Base-by-base conservation (phyloP, 2,329 filamentous ascomycete species). In the Microdochium trichocladiopsis region DNA sequence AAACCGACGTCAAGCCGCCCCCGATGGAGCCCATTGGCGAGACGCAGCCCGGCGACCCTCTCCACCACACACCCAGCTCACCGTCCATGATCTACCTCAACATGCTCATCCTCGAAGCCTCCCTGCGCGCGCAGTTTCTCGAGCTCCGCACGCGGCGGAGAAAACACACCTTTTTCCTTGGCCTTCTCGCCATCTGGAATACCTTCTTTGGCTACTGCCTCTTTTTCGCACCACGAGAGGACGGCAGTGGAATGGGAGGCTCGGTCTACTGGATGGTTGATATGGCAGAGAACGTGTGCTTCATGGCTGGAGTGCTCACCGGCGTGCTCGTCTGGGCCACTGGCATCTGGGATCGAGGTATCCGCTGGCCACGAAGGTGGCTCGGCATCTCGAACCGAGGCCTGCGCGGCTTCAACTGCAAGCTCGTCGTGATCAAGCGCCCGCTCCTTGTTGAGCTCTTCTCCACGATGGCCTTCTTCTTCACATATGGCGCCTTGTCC, bases 21-120 rank as follows among this genome's bases (percentile, higher is more conserved):
- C 72, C 72, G 50, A 71, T 72, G 50, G 72, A 70, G 63, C 68
- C 74, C 61, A 71, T 75, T 64, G 60, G 72, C 57, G 59, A 73
- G 60, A 62, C 61, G 60, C 78, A 77, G 61, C 69, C 75, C 25
- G 72, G 73, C 65, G 90, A 95, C 66, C 90, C 90, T 25, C 80
- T 93, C 56, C 86, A 84, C 61, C 84, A 86, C 56, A 83, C 93
- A 16, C 92, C 92, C n/a, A 93, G 88, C 65, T 90, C 90, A 16
- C 92, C 92, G 47, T 90, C 90, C 51, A 94, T 96, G 76, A 96
- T 99, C 65, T 99, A 99, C 73, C 84, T 99, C 63, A 99, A 99
- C 71, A 86, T 99, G 23, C 82, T 99, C 54, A 95, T 99, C 62
- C 88, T 99, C 69, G 94, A 99, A 69, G 91, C 90, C 49, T 96